These are phyloP conservation scores for Paxillus ammoniavirescens DNA, from an alignment of 768 basidiomycete genomes.

Conservation along the genomic window DNA sequence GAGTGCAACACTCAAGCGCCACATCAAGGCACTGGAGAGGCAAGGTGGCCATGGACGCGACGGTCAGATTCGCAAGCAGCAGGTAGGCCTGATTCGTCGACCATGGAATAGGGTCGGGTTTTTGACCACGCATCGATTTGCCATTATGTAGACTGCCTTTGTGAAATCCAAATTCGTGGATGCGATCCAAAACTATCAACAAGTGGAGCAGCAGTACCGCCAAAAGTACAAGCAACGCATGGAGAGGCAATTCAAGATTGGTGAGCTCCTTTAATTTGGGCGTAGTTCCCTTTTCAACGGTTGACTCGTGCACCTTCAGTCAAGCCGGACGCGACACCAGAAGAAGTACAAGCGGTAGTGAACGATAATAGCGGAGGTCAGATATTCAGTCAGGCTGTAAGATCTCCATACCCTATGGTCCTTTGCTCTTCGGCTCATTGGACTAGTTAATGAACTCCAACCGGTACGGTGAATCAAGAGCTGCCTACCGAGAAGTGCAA, in stretches of 20 bases:
- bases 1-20: conserved; percentile 64
- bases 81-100: conserved; percentile 41
- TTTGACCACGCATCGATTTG: conserved; percentile 19
- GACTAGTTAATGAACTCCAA: conserved; percentile 84
- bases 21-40: conserved; percentile 69
- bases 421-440: neutral
- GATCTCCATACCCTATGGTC: conserved; percentile 8
- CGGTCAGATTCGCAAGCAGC: conserved; percentile 73
- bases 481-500: conserved; percentile 96
- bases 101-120: neutral
- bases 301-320: conserved; percentile 41
- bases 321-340: conserved; percentile 89
- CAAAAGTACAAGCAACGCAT: conserved; percentile 77
- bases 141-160: conserved; percentile 47
- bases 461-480: conserved; percentile 85
- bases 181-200: conserved; percentile 81
- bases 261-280: conserved; percentile 39
- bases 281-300: neutral
- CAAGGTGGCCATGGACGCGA: conserved; percentile 64
- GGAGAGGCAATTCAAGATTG: conserved; percentile 86
- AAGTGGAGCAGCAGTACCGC: conserved; percentile 78
- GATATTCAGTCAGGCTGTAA: conserved; percentile 86
- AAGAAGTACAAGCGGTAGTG: conserved; percentile 85
- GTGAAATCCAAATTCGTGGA: conserved; percentile 81
- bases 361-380: conserved; percentile 80